A percentile compares a stretch with the other conserved stretches of the same genome.
phyloP scores from a whole-genome alignment of 768 basidiomycete species.

The Hebeloma cylindrosporum region DNA sequence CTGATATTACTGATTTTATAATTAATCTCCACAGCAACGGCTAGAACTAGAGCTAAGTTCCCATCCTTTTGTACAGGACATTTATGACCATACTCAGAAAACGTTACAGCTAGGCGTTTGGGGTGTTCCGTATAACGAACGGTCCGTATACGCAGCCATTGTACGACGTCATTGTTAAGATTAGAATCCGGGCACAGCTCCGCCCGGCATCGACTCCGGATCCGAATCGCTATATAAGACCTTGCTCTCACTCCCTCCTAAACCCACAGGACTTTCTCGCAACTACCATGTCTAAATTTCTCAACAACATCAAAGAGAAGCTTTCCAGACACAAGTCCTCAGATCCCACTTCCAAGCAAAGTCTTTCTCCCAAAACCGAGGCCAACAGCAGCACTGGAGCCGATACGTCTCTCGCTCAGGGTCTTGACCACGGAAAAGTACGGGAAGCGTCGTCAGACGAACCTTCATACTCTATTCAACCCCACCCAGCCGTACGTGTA shows the following conservation, averaged over 20 bases:
- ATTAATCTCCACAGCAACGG: too few relatives aligned
- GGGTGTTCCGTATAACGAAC: too few relatives aligned
- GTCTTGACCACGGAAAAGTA: background rate
- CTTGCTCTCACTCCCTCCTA: slow-evolving; percentile 3
- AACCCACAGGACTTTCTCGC: background rate
- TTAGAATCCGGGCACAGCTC: too few relatives aligned
- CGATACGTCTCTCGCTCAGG: slow-evolving; percentile 2
- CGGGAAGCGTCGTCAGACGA: slow-evolving; percentile 24
- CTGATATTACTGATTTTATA: too few relatives aligned
- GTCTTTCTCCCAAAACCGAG: slow-evolving; percentile 15
- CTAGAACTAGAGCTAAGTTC: too few relatives aligned
- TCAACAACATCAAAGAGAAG: slow-evolving; percentile 28
- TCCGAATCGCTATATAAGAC: slow-evolving; percentile 7
- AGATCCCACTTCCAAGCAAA: too few relatives aligned
- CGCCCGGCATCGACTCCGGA: too few relatives aligned
- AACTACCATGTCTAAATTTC: slow-evolving; percentile 26
- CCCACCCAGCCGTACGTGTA: slow-evolving; percentile 56
- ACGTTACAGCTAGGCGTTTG: too few relatives aligned
- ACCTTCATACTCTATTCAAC: slow-evolving; percentile 50
- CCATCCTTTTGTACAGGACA: too few relatives aligned
- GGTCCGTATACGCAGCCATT: too few relatives aligned
- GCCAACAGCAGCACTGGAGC: slow-evolving; percentile 12
- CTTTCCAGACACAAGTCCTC: slow-evolving; percentile 12
- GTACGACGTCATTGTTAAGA: too few relatives aligned
- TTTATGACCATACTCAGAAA: too few relatives aligned